phyloP scores from a whole-genome alignment of 495 filamentous ascomycete genomes.

The Aspergillus panamensis region DNA sequence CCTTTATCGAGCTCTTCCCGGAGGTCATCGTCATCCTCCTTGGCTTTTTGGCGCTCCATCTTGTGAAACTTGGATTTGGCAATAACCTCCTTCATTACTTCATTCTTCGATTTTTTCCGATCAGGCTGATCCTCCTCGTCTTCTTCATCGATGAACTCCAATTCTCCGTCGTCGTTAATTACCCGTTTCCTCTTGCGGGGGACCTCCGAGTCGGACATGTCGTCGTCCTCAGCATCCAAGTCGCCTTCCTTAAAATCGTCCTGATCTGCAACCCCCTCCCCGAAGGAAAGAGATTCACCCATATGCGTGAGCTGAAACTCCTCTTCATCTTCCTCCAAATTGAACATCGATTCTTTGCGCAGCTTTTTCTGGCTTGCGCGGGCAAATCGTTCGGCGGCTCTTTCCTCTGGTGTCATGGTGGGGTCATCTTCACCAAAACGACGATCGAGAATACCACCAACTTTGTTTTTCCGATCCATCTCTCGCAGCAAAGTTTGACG shows the following conservation, averaged over 20 bases:
- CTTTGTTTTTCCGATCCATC: conserved; percentile 81
- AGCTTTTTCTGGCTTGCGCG: conserved; percentile 70
- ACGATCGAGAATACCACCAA: conserved; percentile 86
- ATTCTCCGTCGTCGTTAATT: conserved; percentile 31
- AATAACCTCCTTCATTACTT: conserved; percentile 97
- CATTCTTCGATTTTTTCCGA: conserved; percentile 85
- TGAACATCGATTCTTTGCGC: conserved; percentile 75
- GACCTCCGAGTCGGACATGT: conserved; percentile 58
- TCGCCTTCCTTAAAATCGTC: conserved; percentile 82
- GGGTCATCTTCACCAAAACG: conserved; percentile 96
- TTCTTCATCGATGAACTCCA: conserved; percentile 23
- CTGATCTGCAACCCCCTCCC: conserved; percentile 41
- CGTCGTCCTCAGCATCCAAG: conserved; percentile 58
- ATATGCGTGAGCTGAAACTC: conserved; percentile 74
- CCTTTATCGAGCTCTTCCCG: conserved; percentile 74
- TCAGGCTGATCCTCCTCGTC: conserved; percentile 49
- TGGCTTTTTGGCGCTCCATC: conserved; percentile 84
- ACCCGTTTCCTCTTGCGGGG: conserved; percentile 60
- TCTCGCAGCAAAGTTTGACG: conserved; percentile 78
- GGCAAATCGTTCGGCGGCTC: conserved; percentile 85
- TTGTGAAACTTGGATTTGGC: conserved; percentile 95
- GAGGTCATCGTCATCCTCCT: conserved; percentile 93
- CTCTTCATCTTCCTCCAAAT: conserved; percentile 78
- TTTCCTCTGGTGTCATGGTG: conserved; percentile 89
- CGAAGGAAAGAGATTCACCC: conserved; percentile 66